Base-by-base conservation (phyloP, 345 rosid species). In the Citrus maxima region DNA sequence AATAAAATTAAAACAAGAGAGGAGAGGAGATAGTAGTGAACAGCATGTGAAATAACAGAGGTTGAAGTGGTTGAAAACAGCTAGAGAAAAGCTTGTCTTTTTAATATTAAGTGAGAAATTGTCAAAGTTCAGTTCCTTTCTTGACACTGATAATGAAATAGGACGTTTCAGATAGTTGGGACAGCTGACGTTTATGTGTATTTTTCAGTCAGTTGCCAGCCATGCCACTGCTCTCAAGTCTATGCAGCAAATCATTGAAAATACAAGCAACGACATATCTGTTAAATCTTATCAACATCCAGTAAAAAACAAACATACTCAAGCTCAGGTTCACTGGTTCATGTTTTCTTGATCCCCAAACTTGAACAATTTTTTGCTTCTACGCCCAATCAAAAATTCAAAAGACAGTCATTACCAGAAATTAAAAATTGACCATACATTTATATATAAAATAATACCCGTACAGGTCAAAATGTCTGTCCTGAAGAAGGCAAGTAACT, bases 41-140 rank as follows among this genome's bases (percentile, higher is more conserved):
- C 75, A 72, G 59, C 78, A 79, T 60, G 80, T 64, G 77, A 42
- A 30, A 46, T 14, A 70, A 64, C 72, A 73, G 65, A 58, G 28
- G 37, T 10, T 63, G 78, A 64, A 60, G 75, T 78, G 10, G 84
- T 82, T 82, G 84, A 73, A 64, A 82, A 80, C 87, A 80, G 83
- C 83, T 67, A 68, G 49, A 25, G 56, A 70, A 70, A 56, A 37
- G 42, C 21, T 67, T 67, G 69, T 35, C 27, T 18, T 78, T 62
- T 62, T 58, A 49, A 60, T 55, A 8, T 63, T 72, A 59, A 49
- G 38, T 24, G 62, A 77, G 78, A 56, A 68, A 72, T 79, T 72
- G 84, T 76, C 84, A 80, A 82, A 24, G 32, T 55, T 81, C 18
- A 78, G 82, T 70, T 77, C 56, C 51, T 61, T 55, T 38, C 37